Evolutionary conservation across 2,329 filamentous ascomycete species (phyloP), one percentile per base, ranked within the genome.

Genomic region (Colletotrichum musicola): DNA sequence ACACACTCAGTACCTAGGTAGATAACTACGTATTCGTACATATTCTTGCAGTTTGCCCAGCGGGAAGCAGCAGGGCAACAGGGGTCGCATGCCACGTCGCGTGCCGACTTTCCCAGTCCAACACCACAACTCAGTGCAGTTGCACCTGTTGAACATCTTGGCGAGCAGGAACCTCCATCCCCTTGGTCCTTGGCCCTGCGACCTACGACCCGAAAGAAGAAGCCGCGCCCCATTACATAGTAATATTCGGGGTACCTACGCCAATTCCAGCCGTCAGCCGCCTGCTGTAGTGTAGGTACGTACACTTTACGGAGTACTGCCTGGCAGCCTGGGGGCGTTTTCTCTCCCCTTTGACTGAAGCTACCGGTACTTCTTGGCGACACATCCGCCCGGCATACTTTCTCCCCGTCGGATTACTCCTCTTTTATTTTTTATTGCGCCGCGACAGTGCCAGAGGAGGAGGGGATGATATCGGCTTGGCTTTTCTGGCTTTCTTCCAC

Each of bases 11-110:
- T 46, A 46, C 42, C 6, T 46, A 46, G 16, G 18, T 18, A 46
- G 13, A 3, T 46, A 46, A 6, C 6, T 46, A n/a, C 14, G 42
- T 46, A 18, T 14, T 6, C 42, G n/a, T 46, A 46, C 7, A 3
- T 10, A 10, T 35, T 35, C n/a, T 35, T 35, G 30, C 30, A 9
- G 47, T 4, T 35, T 20, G 64, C 64, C 61, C 64, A 59, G 64
- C 61, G 49, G 62, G 42, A 65, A 14, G 18, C 38, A 16, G 44
- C 65, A 65, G 62, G 65, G 18, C 38, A 16, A 35, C 65, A 65
- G 62, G 65, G 65, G 35, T 64, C 49, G 61, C 55, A 49, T 65
- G 65, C 65, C 65, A 68, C 49, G 61, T 68, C 62, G 62, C 65
- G 65, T 68, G 65, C 65, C 62, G 65, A 46, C 54, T 65, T 65